These are phyloP conservation scores for Actinidia polygama DNA, from an alignment of 179 eudicot species.

Conservation along the genomic window DNA sequence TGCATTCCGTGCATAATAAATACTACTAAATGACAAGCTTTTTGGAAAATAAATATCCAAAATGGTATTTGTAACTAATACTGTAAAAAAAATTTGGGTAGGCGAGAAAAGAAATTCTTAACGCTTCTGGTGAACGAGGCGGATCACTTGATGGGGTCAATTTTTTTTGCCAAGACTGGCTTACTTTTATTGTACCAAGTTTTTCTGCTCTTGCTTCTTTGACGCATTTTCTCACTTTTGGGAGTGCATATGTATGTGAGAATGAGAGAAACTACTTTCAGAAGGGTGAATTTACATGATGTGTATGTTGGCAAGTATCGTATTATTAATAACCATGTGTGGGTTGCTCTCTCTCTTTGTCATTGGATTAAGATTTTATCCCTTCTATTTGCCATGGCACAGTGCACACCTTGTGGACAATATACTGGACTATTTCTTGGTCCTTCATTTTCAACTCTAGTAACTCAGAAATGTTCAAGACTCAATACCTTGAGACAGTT, in stretches of 20 bases:
- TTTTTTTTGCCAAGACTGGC: conserved; percentile 8
- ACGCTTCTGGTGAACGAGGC: conserved; percentile 95
- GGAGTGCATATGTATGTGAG: not conserved
- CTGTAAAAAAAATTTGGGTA: too few species aligned
- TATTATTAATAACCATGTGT: not conserved
- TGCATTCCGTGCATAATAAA: too few species aligned
- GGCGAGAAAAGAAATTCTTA: conserved; percentile 76
- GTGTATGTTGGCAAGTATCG: not conserved
- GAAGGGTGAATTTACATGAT: conserved; percentile 14
- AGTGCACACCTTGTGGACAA: too few species aligned
- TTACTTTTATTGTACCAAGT: not conserved
- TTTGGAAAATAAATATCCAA: too few species aligned
- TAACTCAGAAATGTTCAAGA: too few species aligned
- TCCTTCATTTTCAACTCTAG: too few species aligned
- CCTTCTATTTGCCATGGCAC: too few species aligned
- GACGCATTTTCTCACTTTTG: not conserved
- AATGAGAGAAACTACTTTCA: conserved; percentile 8
- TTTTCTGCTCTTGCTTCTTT: not conserved
- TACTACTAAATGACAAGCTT: too few species aligned
- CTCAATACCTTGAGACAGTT: too few species aligned
- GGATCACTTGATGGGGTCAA: conserved; percentile 87
- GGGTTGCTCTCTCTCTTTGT: conserved; percentile 2
- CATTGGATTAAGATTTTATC: not conserved
- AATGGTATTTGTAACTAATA: too few species aligned
- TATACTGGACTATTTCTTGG: too few species aligned